phyloP scores from a whole-genome alignment of 78 protist genomes.

The Dictyostelium brefeldianum region DNA sequence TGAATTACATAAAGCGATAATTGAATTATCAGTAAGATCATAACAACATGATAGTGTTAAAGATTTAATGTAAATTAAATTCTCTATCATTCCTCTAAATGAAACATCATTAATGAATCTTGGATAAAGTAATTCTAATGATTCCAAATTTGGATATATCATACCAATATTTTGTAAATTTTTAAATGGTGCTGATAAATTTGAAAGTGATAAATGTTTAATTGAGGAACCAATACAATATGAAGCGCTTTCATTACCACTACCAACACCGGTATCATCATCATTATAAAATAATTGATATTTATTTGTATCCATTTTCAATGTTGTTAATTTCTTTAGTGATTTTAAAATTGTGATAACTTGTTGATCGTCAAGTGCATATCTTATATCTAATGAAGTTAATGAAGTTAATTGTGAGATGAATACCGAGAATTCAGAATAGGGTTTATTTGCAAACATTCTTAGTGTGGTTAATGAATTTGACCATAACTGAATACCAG shows the following conservation, averaged over 20 bases:
- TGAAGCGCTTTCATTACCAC: neutral
- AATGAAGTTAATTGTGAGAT: neutral
- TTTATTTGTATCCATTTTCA: constrained; percentile 6
- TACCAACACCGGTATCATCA: neutral
- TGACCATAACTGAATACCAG: neutral
- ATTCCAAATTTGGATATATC: constrained; percentile 15
- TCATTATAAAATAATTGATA: neutral
- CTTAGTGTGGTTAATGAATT: neutral
- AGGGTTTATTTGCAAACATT: constrained; percentile 11
- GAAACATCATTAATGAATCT: constrained; percentile 1
- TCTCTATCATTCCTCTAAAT: constrained; percentile 5
- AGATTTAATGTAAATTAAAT: neutral
- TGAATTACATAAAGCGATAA: constrained; percentile 10
- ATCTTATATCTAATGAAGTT: neutral
- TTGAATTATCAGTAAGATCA: constrained; percentile 18
- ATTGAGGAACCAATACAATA: neutral
- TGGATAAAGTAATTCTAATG: constrained; percentile 1
- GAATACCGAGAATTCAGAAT: neutral
- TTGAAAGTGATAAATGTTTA: neutral
- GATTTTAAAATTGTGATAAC: neutral
- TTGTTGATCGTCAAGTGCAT: neutral
- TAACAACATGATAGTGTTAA: constrained; percentile 4
- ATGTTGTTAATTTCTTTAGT: neutral
- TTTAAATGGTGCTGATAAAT: neutral
- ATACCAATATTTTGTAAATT: constrained; percentile 20